Conservation (phyloP, 2,329 filamentous ascomycete genomes). For the Tolypocladium nubicola region DNA sequence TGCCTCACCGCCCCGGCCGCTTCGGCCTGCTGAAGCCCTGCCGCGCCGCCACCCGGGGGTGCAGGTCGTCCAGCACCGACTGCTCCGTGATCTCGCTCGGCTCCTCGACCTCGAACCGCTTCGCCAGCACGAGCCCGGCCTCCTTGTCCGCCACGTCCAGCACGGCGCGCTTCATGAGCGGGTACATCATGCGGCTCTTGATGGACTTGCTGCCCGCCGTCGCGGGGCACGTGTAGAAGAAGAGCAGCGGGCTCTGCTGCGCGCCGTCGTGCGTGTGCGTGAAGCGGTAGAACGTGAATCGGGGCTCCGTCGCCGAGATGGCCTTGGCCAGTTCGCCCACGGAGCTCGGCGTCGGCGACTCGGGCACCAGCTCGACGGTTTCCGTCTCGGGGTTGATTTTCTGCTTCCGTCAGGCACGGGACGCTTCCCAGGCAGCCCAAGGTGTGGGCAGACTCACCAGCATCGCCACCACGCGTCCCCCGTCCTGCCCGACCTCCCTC, state of each 20-base stretch:
- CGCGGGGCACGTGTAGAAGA: conserved; percentile 73
- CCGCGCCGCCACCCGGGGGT: conserved; percentile 54
- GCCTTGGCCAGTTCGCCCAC: conserved; percentile 45
- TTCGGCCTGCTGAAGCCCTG: conserved; percentile 68
- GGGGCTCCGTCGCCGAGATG: conserved; percentile 59
- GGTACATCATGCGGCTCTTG: conserved; percentile 80
- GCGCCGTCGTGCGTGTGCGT: conserved; percentile 42
- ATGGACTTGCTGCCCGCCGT: conserved; percentile 55
- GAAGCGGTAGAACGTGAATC: conserved; percentile 70
- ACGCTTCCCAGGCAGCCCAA: too few species aligned
- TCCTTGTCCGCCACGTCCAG: conserved; percentile 55
- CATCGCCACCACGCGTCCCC: conserved; percentile 47
- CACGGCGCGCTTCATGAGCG: conserved; percentile 57
- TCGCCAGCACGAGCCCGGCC: conserved; percentile 55
- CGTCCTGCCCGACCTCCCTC: conserved; percentile 42
- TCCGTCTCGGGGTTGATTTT: conserved; percentile 65
- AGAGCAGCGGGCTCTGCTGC: conserved; percentile 52
- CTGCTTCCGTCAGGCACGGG: conserved; percentile 25
- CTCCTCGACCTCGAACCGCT: conserved; percentile 59
- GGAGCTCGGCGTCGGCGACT: conserved; percentile 38
- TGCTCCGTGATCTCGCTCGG: conserved; percentile 61
- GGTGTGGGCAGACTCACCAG: conserved; percentile 43
- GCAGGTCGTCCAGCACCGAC: conserved; percentile 54
- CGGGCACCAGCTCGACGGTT: conserved; percentile 53
- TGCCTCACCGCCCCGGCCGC: conserved; percentile 54